Base-by-base conservation (phyloP, 495 filamentous ascomycete genomes). In the Rhypophila decipiens region DNA sequence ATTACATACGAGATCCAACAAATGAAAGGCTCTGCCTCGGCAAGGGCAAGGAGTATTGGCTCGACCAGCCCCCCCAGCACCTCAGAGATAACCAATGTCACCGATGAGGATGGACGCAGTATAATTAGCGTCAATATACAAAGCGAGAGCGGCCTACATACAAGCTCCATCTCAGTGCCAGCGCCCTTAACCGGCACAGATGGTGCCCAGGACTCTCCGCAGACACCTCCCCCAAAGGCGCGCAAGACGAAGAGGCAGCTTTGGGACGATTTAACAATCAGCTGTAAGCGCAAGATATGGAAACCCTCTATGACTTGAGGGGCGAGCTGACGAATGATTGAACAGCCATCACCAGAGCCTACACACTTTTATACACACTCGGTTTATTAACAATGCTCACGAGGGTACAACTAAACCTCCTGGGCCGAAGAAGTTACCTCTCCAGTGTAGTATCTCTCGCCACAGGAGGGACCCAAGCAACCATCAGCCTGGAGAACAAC, bases 241-340 rank as follows among this genome's bases (percentile, higher is more conserved):
- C 82, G 81, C 55, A 93, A 84, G 66, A 86, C 83, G 34, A 98
- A 96, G 73, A 78, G 83, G 20, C 88, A 96, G 67, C 72, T 99
- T 15, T 99, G 93, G 93, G 88, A 94, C 65, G 94, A 99, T 58
- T 80, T 99, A 55, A 99, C 95, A 58, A 95, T 99, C 52, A 86
- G 79, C 69, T 89, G 90, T 95, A 70, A 58, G 87, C 47, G 2
- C 12, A n/a, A n/a, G n/a, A n/a, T n/a, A n/a, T n/a, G n/a, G n/a
- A n/a, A n/a, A n/a, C n/a, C n/a, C n/a, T n/a, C n/a, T n/a, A n/a
- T n/a, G n/a, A n/a, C n/a, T n/a, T n/a, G n/a, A n/a, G n/a, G n/a
- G n/a, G n/a, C n/a, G n/a, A n/a, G n/a, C n/a, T n/a, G n/a, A n/a
- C n/a, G n/a, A n/a, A n/a, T n/a, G n/a, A n/a, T n/a, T n/a, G n/a